Percentiles rank a stretch among this genome's conserved stretches.
Conservation (phyloP, 257 asterid genomes). For the Capsicum baccatum region DNA sequence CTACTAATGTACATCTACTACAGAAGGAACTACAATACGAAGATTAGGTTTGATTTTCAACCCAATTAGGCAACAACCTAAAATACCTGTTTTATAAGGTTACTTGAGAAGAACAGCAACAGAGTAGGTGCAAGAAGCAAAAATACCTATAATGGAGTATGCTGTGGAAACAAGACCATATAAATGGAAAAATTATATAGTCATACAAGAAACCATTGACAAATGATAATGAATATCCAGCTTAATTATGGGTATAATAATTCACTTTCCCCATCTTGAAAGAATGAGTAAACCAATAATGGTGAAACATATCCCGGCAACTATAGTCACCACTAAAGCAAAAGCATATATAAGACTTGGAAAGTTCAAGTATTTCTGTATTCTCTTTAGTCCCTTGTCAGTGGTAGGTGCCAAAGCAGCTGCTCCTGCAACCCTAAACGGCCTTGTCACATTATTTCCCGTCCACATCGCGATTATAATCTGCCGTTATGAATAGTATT, state of each 20-base stretch:
- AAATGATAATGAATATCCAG: background rate
- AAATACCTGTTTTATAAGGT: background rate
- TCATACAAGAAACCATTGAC: background rate
- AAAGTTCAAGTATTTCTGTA: slow-evolving; percentile 48
- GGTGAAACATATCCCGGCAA: slow-evolving; percentile 41
- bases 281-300: slow-evolving; percentile 52
- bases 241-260: background rate
- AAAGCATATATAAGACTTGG: slow-evolving; percentile 49
- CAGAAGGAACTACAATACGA: background rate
- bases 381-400: slow-evolving; percentile 47
- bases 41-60: slow-evolving; percentile 5
- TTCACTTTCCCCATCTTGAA: slow-evolving; percentile 52
- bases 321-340: slow-evolving; percentile 47
- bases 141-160: background rate
- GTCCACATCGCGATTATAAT: slow-evolving; percentile 59
- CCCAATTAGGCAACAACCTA: background rate
- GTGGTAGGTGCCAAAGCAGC: slow-evolving; percentile 55
- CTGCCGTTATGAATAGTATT: slow-evolving; percentile 30
- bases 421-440: slow-evolving; percentile 54
- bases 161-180: background rate
- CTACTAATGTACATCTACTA: background rate
- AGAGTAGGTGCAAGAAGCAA: background rate
- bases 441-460: slow-evolving; percentile 57
- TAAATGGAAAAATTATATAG: background rate
- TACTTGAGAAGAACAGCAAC: background rate